Evolutionary conservation across 2,329 filamentous ascomycete species (phyloP).

Genomic region (Exophiala sp.): DNA sequence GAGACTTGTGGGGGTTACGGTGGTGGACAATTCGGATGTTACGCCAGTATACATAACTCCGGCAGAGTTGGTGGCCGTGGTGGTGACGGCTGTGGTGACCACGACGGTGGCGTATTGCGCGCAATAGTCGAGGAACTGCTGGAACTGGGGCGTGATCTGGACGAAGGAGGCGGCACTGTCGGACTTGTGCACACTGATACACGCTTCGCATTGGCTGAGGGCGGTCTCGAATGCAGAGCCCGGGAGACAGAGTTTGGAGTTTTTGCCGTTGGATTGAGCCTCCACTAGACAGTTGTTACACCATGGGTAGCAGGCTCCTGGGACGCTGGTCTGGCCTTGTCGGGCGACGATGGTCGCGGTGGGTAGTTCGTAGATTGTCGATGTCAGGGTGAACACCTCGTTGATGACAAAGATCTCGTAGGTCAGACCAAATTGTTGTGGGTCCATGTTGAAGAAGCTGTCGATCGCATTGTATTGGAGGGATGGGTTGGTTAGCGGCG

Average conservation of each 20-base stretch:
- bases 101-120: conserved; percentile 17
- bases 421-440: conserved; percentile 59
- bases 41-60: conserved; percentile 7
- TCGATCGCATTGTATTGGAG: conserved; percentile 22
- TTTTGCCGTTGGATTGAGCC: conserved; percentile 50
- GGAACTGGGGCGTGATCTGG: conserved; percentile 39
- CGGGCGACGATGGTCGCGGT: conserved; percentile 25
- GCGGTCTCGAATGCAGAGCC: conserved; percentile 43
- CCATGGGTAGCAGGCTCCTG: conserved; percentile 49
- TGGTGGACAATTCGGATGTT: conserved; percentile 6
- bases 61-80: conserved; percentile 9
- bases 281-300: conserved; percentile 54
- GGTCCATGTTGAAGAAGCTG: conserved; percentile 63
- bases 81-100: conserved; percentile 12
- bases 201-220: conserved; percentile 42
- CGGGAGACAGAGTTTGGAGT: conserved; percentile 42
- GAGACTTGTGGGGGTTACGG: conserved; percentile 13
- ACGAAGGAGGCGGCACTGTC: conserved; percentile 29
- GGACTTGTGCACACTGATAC: conserved; percentile 36
- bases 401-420: conserved; percentile 58
- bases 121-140: conserved; percentile 50
- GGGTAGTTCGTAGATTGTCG: conserved; percentile 38
- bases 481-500: conserved; percentile 34
- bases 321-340: conserved; percentile 34
- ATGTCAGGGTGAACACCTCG: conserved; percentile 43